Evolutionary conservation across 75 land plant genomes (phyloP), one percentile per base, ranked within the genome.

Genomic region (Picea sitchensis): DNA sequence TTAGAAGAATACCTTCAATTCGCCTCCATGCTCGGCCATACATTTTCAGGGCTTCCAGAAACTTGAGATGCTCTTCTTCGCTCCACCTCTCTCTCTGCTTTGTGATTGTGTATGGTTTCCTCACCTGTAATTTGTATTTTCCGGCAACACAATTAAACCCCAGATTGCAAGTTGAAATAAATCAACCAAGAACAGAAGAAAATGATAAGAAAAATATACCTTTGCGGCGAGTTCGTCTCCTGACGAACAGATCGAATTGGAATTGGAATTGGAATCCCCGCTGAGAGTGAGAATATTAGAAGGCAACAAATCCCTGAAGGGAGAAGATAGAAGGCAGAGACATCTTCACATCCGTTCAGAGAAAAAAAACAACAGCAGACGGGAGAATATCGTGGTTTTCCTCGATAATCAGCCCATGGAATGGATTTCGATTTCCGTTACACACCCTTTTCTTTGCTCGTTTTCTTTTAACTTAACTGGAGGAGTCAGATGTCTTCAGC

Each of bases 51-150:
- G 94, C 90, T 78, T 92, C 94, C 61, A 92, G 82, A 76, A 92
- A 92, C 77, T 88, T 86, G 72, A 88, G 88, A 77, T 93, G 95
- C 73, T 93, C 95, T 77, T 89, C 91, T 26, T 85, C 95, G 4
- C 90, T 87, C 95, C 95, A 93, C 78, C 95, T 78, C 72, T 93
- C 95, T 54, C 95, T 78, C 75, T 92, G 88, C 81, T 91, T 93
- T 56, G 95, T 91, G 47, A 93, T 93, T 71, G 91, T 93, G 73
- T 93, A 93, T 34, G 92, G 93, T 73, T 93, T 93, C 54, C 95
- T 61, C 44, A 88, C 82, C 86, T 92, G 44, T 2, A 41, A 41
- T 4, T 41, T 41, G 26, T 3, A 41, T 41, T 41, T 4, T 41
- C 4, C 4, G 0, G 3, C 44, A 41, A 41, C 44, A 4, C 44